These are phyloP conservation scores for Sarocladium strictum DNA, from an alignment of 2,329 filamentous ascomycete species.

Conservation along the genomic window DNA sequence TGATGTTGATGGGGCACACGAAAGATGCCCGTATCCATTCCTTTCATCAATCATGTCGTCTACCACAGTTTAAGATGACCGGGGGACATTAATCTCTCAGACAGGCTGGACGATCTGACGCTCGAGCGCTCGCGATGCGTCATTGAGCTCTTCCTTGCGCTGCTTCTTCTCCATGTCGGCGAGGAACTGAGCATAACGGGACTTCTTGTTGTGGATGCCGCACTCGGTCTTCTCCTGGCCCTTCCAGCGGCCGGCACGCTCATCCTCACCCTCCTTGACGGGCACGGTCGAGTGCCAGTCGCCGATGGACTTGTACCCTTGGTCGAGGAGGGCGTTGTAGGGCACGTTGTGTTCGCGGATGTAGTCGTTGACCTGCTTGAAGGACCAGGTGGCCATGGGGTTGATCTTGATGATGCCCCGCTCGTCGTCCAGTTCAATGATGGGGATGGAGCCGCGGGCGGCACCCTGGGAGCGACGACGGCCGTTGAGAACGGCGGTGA, in stretches of 20 bases:
- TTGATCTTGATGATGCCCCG: slow-evolving; percentile 94
- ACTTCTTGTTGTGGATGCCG: slow-evolving; percentile 97
- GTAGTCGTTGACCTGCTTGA: slow-evolving; percentile 84
- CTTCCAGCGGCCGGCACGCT: slow-evolving; percentile 95
- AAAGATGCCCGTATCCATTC: background rate
- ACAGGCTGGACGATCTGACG: slow-evolving; percentile 16
- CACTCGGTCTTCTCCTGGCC: slow-evolving; percentile 94
- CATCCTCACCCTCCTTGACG: slow-evolving; percentile 85
- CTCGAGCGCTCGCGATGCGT: slow-evolving; percentile 14
- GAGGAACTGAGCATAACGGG: slow-evolving; percentile 82
- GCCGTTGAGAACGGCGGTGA: slow-evolving; percentile 87
- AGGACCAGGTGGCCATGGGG: slow-evolving; percentile 90
- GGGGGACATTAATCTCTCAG: background rate
- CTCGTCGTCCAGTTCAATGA: slow-evolving; percentile 86
- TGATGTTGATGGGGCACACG: background rate
- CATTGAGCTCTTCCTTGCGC: slow-evolving; percentile 36
- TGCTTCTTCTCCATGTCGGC: slow-evolving; percentile 65
- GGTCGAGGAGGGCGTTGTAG: slow-evolving; percentile 86
- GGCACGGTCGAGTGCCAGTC: slow-evolving; percentile 97
- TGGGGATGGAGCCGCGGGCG: slow-evolving; percentile 81
- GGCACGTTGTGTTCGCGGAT: slow-evolving; percentile 81
- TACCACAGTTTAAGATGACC: background rate
- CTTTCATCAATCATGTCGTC: background rate
- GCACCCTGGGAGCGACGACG: slow-evolving; percentile 89
- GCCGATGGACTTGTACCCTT: slow-evolving; percentile 95